A percentile compares a stretch with the other conserved stretches of the same genome.
Conservation (phyloP, 305 asterid species). For the Fraxinus greggii region DNA sequence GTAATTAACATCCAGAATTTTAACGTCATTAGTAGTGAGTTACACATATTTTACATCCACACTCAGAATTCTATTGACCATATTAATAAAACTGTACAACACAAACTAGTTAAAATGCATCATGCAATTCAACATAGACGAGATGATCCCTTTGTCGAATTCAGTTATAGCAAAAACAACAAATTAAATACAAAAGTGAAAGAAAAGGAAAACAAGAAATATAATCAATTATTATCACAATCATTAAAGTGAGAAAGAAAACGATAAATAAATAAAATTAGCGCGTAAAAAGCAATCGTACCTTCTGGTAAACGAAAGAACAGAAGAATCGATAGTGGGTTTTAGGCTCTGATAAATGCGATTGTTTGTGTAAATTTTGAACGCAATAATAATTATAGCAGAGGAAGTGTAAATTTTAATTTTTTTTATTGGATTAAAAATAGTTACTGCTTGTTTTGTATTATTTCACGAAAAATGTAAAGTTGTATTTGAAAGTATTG, state of each 20-base stretch:
- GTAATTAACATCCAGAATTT: too few relatives aligned
- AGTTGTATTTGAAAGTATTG: too few relatives aligned
- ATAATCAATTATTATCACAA: not conserved
- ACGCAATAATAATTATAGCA: not conserved
- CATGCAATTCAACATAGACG: not conserved
- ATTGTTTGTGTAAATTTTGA: not conserved
- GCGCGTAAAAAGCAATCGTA: not conserved
- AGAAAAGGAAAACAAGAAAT: not conserved
- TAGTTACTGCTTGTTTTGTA: not conserved
- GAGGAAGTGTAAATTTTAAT: not conserved
- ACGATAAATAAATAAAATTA: not conserved
- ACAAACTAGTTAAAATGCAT: not conserved
- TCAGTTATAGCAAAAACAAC: not conserved
- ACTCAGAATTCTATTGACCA: not conserved
- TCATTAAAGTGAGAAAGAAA: not conserved
- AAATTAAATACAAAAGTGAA: not conserved
- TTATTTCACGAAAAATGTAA: too few relatives aligned
- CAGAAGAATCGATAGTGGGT: not conserved
- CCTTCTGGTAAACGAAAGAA: not conserved
- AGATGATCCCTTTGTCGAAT: not conserved
- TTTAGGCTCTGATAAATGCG: not conserved
- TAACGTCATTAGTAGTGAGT: not conserved
- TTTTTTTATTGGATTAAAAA: not conserved
- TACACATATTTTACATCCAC: not conserved
- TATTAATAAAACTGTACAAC: not conserved